Conservation (phyloP, 441 rosid species). For the Erysimum cheiri region DNA sequence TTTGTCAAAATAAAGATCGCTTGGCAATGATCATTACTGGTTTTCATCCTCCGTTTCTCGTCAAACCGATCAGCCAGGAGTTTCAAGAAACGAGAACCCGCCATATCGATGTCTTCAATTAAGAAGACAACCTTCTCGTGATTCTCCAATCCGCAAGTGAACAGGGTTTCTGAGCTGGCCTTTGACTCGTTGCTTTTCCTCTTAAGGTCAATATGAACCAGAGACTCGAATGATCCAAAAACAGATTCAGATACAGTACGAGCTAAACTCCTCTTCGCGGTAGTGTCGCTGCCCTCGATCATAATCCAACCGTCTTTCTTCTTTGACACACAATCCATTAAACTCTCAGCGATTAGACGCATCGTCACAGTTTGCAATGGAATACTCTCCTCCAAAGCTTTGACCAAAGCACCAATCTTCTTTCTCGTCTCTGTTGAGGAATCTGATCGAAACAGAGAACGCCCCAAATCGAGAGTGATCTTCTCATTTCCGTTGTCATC, state of each 20-base stretch:
- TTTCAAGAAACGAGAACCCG: conserved; percentile 59
- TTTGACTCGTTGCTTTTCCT: conserved; percentile 43
- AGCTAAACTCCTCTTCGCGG: conserved; percentile 74
- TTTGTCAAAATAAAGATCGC: conserved; percentile 62
- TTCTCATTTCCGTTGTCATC: conserved; percentile 57
- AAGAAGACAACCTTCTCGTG: conserved; percentile 60
- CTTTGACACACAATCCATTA: conserved; percentile 47
- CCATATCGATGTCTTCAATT: conserved; percentile 71
- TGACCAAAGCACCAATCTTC: conserved; percentile 39
- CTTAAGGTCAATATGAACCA: conserved; percentile 56
- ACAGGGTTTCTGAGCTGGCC: conserved; percentile 40
- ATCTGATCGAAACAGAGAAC: conserved; percentile 43
- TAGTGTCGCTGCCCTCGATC: conserved; percentile 65
- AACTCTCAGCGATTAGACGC: conserved; percentile 57
- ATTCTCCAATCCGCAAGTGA: conserved; percentile 43
- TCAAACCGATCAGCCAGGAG: conserved; percentile 60
- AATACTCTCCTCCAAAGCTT: conserved; percentile 60
- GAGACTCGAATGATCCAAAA: conserved; percentile 59
- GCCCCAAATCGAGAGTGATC: conserved; percentile 69
- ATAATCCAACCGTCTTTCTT: conserved; percentile 64
- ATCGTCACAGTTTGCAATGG: conserved; percentile 70
- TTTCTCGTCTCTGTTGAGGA: conserved; percentile 32
- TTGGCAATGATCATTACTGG: conserved; percentile 36
- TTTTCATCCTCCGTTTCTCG: conserved; percentile 36
- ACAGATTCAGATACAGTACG: conserved; percentile 62